Conservation (phyloP, 164 flowering plant genomes). For the Aristolochia fimbriata region DNA sequence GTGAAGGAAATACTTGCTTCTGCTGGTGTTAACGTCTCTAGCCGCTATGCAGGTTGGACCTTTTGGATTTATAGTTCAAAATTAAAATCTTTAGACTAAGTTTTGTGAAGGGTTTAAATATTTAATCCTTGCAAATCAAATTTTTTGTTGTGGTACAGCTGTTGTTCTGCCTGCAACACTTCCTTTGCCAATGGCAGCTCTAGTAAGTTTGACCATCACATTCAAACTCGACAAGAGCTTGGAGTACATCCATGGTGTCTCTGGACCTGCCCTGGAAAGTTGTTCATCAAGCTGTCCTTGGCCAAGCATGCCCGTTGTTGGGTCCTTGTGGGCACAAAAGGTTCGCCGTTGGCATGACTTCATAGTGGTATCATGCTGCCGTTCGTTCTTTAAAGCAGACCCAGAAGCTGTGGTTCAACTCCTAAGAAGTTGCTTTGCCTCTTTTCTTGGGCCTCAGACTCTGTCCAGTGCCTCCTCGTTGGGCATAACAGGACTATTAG, state of each 20-base stretch:
- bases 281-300: conserved; percentile 67
- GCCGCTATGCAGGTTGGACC: conserved; percentile 33
- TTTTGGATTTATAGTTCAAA: not conserved
- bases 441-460: conserved; percentile 42
- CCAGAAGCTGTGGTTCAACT: conserved; percentile 69
- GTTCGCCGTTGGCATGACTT: conserved; percentile 77
- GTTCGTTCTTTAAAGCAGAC: conserved; percentile 58
- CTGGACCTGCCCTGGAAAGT: conserved; percentile 60
- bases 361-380: conserved; percentile 54
- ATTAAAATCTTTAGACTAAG: not conserved
- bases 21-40: conserved; percentile 60
- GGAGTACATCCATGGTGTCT: conserved; percentile 53
- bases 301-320: conserved; percentile 71
- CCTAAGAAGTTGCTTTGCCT: conserved; percentile 60
- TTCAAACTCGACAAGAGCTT: conserved; percentile 61
- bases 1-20: conserved; percentile 63
- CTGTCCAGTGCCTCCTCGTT: conserved; percentile 21
- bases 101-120: not conserved
- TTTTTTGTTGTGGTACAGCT: conserved; percentile 12
- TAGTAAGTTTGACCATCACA: conserved; percentile 85
- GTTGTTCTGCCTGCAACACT: conserved; percentile 42
- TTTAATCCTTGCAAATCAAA: not conserved
- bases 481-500: conserved; percentile 58
- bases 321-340: conserved; percentile 87
- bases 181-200: conserved; percentile 85